phyloP scores from a whole-genome alignment of 805 yeast genomes.

The Yarrowia sp. region DNA sequence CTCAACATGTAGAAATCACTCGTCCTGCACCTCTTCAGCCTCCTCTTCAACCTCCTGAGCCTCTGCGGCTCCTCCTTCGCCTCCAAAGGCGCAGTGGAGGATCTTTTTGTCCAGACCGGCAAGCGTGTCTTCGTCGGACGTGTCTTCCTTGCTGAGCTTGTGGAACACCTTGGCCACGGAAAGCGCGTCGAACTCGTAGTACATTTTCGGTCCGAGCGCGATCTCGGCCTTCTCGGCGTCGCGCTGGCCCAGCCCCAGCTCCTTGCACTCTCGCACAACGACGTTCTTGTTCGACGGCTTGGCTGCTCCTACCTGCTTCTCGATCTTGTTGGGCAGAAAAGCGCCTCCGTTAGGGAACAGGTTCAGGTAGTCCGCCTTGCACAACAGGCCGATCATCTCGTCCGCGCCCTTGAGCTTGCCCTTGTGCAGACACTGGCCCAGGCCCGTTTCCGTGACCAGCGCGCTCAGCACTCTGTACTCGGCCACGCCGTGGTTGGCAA shows the following conservation, averaged over 20 bases:
- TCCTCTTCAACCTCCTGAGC: not conserved
- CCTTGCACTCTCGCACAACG: not conserved
- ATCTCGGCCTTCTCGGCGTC: slow-evolving; percentile 5
- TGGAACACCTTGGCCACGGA: not conserved
- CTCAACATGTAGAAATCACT: no score
- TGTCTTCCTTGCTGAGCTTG: no score
- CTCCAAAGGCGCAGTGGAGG: not conserved
- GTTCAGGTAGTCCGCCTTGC: not conserved
- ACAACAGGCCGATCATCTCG: not conserved
- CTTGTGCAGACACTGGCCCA: slow-evolving; percentile 1
- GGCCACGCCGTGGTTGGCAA: not conserved
- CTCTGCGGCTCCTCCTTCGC: not conserved
- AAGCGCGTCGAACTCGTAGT: slow-evolving; percentile 1
- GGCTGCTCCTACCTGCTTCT: not conserved
- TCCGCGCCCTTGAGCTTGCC: not conserved
- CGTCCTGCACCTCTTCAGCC: not conserved
- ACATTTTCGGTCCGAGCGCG: slow-evolving; percentile 5
- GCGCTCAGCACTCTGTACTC: not conserved
- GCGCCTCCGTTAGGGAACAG: not conserved
- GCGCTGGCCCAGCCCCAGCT: not conserved
- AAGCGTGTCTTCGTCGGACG: not conserved
- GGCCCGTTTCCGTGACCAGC: not conserved
- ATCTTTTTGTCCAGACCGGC: not conserved
- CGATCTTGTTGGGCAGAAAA: not conserved
- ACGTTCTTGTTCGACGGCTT: not conserved